Conservation (phyloP, 192 early-diverging fungal genomes). For the Obelidium mucronatum region DNA sequence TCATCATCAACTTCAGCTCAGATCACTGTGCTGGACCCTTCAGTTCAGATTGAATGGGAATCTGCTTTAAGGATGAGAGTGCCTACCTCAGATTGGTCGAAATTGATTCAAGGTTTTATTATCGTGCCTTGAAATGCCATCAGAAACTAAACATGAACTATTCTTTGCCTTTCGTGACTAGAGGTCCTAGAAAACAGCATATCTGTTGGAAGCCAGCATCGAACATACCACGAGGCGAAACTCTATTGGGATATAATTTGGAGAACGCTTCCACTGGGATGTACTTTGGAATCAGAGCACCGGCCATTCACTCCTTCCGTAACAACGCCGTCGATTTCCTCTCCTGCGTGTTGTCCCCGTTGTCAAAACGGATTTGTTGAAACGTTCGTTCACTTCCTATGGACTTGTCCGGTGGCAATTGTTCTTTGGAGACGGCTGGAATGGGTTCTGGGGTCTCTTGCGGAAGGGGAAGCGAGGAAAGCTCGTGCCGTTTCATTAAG, state of each 20-base stretch:
- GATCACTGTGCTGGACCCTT: background rate
- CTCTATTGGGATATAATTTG: conserved; percentile 34
- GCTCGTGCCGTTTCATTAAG: background rate
- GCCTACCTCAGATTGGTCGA: conserved; percentile 7
- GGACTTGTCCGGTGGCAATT: conserved; percentile 36
- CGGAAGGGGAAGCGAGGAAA: conserved; percentile 1
- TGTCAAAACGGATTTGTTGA: conserved; percentile 15
- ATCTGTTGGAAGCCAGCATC: background rate
- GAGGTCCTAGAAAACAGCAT: conserved; percentile 15
- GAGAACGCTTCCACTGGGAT: conserved; percentile 25
- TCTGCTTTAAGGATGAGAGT: conserved; percentile 14
- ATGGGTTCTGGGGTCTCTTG: conserved; percentile 25
- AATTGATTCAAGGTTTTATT: conserved; percentile 19
- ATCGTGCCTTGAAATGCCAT: no score
- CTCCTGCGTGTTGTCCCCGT: background rate
- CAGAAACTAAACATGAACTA: no score
- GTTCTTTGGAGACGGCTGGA: conserved; percentile 27
- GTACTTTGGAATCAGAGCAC: background rate
- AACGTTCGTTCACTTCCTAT: conserved; percentile 33
- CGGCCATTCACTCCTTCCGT: background rate
- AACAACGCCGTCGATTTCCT: background rate
- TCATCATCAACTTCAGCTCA: background rate
- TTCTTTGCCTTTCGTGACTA: no score
- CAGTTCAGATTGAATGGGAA: conserved; percentile 20
- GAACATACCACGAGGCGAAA: conserved; percentile 31